phyloP scores from a whole-genome alignment of 2,329 filamentous ascomycete genomes.

The Clarireedia homoeocarpa region DNA sequence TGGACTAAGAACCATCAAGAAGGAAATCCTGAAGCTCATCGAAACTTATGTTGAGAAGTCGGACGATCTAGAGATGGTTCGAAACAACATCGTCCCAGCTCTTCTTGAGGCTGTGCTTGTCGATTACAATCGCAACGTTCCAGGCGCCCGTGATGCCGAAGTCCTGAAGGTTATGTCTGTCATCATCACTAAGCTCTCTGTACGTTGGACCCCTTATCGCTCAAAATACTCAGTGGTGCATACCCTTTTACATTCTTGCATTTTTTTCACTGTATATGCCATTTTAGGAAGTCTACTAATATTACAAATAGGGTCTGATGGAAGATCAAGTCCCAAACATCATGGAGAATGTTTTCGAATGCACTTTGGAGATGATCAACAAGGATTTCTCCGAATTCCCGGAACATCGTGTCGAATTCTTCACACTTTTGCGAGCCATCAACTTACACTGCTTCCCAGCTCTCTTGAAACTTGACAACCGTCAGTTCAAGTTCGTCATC shows the following conservation, averaged over 20 bases:
- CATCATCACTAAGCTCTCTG: slow-evolving; percentile 92
- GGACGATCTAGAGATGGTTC: slow-evolving; percentile 89
- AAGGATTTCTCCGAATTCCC: slow-evolving; percentile 99
- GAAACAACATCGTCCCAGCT: slow-evolving; percentile 90
- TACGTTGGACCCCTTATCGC: slow-evolving; percentile 53
- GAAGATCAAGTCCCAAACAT: slow-evolving; percentile 96
- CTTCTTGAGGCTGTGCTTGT: slow-evolving; percentile 87
- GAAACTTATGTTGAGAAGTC: slow-evolving; percentile 98
- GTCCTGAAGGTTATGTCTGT: slow-evolving; percentile 97
- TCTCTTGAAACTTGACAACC: slow-evolving; percentile 85
- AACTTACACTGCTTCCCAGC: slow-evolving; percentile 96
- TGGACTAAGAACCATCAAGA: slow-evolving; percentile 94
- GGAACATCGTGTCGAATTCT: slow-evolving; percentile 98
- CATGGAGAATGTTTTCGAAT: slow-evolving; percentile 98
- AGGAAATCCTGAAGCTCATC: slow-evolving; percentile 96
- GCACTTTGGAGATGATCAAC: slow-evolving; percentile 99
- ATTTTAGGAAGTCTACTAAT: slow-evolving; percentile 26
- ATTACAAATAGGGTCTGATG: slow-evolving; percentile 65
- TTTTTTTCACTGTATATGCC: slow-evolving; percentile 7
- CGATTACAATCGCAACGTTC: slow-evolving; percentile 95
- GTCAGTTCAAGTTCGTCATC: slow-evolving; percentile 98
- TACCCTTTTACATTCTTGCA: slow-evolving; percentile 19
- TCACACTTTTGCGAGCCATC: slow-evolving; percentile 91
- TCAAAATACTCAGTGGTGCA: slow-evolving; percentile 40
- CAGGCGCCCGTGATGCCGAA: slow-evolving; percentile 91